Conservation (phyloP, 176 grass and related monocot genomes). For the Sorghum bicolor region Sorghum_bicolor_NCBIv3 NC_012875.2:2415001-2415500, state of each 20-base stretch:
- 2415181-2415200: too few species aligned
- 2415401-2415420: too few species aligned
- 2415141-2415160: neutral
- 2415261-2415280: too few species aligned
- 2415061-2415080: constrained; percentile 11
- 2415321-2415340: too few species aligned
- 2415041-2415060: neutral
- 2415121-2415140: neutral
- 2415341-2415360: too few species aligned
- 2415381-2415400: too few species aligned
- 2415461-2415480: neutral
- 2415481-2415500: neutral
- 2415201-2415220: too few species aligned
- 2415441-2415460: neutral
- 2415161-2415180: constrained; percentile 1
- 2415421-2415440: neutral
- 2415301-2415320: too few species aligned
- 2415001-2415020: neutral
- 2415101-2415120: neutral
- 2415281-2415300: too few species aligned
- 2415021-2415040: neutral
- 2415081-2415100: constrained; percentile 27
- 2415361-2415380: too few species aligned
- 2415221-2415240: too few species aligned
- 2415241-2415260: too few species aligned